Conservation (phyloP, 148 eudicot species). For the Rheum nobile region DNA sequence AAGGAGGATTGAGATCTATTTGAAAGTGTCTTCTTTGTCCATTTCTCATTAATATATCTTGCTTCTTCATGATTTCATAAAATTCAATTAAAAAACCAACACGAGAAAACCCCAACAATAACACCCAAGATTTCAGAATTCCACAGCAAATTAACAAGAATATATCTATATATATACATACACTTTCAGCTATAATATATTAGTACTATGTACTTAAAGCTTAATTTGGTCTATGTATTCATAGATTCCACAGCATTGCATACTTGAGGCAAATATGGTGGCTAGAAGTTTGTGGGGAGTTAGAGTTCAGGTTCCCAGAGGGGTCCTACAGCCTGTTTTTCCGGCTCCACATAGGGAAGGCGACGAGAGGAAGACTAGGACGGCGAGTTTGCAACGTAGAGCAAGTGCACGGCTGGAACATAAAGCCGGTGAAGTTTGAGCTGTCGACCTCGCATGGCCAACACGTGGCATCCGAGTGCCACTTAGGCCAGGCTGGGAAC, state of each 20-base stretch:
- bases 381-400: slow-evolving; percentile 21
- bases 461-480: slow-evolving; percentile 20
- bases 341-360: slow-evolving; percentile 42
- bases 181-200: not conserved
- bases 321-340: slow-evolving; percentile 50
- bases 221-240: not conserved
- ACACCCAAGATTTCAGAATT: not conserved
- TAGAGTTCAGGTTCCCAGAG: slow-evolving; percentile 48
- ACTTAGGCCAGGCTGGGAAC: slow-evolving; percentile 27
- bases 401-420: slow-evolving; percentile 60
- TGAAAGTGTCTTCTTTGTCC: not conserved
- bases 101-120: not conserved
- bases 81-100: not conserved
- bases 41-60: not conserved
- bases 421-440: slow-evolving; percentile 51
- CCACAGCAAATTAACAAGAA: not conserved
- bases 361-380: slow-evolving; percentile 17
- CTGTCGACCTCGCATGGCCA: slow-evolving; percentile 34
- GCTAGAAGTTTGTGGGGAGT: slow-evolving; percentile 53
- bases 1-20: not conserved
- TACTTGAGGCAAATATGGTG: slow-evolving; percentile 77
- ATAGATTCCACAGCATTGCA: slow-evolving; percentile 54
- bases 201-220: not conserved
- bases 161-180: not conserved
- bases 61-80: not conserved